phyloP scores from a whole-genome alignment of 139 green algal species.

The Coccomyxa sp. region DNA sequence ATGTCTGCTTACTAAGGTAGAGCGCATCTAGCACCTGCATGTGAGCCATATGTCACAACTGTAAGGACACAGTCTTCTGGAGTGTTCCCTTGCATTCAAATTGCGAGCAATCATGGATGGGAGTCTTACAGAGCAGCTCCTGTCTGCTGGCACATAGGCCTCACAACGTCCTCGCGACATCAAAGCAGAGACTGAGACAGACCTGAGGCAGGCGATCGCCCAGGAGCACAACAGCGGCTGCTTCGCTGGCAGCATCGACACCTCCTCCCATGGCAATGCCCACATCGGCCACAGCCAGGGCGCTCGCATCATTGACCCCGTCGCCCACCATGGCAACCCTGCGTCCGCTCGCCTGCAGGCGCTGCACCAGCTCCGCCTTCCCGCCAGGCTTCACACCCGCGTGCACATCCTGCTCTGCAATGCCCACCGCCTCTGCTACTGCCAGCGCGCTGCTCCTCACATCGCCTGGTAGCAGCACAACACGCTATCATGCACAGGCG shows the following conservation, averaged over 20 bases:
- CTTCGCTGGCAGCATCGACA: slow-evolving; percentile 54
- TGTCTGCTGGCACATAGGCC: neutral
- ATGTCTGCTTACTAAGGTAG: slow-evolving; percentile 60
- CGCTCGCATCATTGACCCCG: slow-evolving; percentile 86
- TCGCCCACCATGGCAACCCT: slow-evolving; percentile 88
- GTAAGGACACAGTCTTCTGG: neutral
- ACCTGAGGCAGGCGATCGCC: slow-evolving; percentile 69
- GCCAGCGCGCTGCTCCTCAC: slow-evolving; percentile 35
- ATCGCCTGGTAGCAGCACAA: slow-evolving; percentile 36
- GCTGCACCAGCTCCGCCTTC: slow-evolving; percentile 64
- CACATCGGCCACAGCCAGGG: slow-evolving; percentile 78
- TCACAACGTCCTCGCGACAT: neutral
- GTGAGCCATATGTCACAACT: no score
- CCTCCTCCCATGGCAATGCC: slow-evolving; percentile 84
- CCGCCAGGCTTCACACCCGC: slow-evolving; percentile 53
- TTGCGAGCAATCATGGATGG: no score
- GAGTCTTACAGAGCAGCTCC: no score
- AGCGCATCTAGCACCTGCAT: slow-evolving; percentile 77
- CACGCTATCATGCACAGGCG: neutral
- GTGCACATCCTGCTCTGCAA: slow-evolving; percentile 43
- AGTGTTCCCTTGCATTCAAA: no score
- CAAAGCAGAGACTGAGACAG: neutral
- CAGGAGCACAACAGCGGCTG: slow-evolving; percentile 76
- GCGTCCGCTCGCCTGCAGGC: slow-evolving; percentile 42
- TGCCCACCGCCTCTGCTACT: slow-evolving; percentile 66